A percentile compares a stretch with the other conserved stretches of the same genome.
phyloP scores from a whole-genome alignment of 2,329 filamentous ascomycete species.

The Colletotrichum sp. region DNA sequence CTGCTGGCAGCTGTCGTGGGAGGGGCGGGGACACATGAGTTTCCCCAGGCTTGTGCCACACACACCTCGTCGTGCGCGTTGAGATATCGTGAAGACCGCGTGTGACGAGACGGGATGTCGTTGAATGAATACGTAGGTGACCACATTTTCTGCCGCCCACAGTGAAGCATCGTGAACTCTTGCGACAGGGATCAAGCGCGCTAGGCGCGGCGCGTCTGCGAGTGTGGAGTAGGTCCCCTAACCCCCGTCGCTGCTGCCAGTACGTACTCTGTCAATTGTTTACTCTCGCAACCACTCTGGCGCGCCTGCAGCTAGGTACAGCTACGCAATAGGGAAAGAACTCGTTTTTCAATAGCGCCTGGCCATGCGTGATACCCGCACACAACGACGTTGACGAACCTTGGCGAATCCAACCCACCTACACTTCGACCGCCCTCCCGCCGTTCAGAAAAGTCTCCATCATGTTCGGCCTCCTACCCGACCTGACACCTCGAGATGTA shows the following conservation, averaged over 20 bases:
- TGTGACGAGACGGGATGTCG: neutral
- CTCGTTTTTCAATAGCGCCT: neutral
- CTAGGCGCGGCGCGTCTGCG: constrained; percentile 17
- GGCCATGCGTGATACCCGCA: neutral
- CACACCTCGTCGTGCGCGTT: neutral
- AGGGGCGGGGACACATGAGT: neutral
- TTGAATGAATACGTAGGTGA: neutral
- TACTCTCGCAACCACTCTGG: constrained; percentile 11
- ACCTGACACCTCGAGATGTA: constrained; percentile 75
- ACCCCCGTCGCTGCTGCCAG: neutral
- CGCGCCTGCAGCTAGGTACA: neutral
- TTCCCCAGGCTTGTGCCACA: neutral
- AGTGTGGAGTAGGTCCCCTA: constrained; percentile 2
- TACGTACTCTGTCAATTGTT: constrained; percentile 19
- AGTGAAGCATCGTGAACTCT: constrained; percentile 16
- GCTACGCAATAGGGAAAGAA: neutral
- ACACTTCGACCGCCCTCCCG: neutral
- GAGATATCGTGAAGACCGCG: neutral
- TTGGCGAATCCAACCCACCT: neutral
- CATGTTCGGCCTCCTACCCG: constrained; percentile 70
- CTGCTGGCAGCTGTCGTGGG: neutral
- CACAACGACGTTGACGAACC: neutral
- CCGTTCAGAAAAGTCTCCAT: constrained; percentile 14
- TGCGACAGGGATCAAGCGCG: constrained; percentile 14
- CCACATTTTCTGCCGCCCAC: constrained; percentile 7